Evolutionary conservation across 2,329 filamentous ascomycete genomes (phyloP).

Genomic region (Exophiala xenobiotica): DNA sequence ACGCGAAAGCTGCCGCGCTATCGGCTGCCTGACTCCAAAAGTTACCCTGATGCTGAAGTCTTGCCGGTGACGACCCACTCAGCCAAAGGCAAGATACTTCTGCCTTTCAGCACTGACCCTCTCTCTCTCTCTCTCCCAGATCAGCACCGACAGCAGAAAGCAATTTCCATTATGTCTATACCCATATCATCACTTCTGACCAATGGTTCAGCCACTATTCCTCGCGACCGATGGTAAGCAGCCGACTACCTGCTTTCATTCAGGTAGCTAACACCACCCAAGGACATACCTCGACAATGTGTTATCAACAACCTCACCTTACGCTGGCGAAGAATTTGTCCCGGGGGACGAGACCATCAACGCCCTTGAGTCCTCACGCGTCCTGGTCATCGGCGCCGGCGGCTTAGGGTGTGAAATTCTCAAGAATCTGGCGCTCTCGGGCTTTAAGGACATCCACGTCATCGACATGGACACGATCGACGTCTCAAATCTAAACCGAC

Average conservation of each 20-base stretch:
- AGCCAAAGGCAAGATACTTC: no score
- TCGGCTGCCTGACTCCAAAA: no score
- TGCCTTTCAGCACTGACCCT: no score
- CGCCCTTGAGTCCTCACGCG: slow-evolving; percentile 67
- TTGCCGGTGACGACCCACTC: background rate
- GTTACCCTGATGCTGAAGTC: background rate
- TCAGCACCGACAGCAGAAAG: no score
- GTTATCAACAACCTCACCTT: slow-evolving; percentile 74
- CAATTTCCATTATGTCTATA: slow-evolving; percentile 21
- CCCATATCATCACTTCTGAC: slow-evolving; percentile 19
- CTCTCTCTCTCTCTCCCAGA: no score
- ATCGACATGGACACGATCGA: slow-evolving; percentile 99
- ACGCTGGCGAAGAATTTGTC: slow-evolving; percentile 65
- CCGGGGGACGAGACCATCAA: slow-evolving; percentile 53
- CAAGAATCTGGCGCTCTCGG: slow-evolving; percentile 91
- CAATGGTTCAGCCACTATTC: slow-evolving; percentile 20
- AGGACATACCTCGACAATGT: slow-evolving; percentile 86
- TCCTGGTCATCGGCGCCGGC: slow-evolving; percentile 74
- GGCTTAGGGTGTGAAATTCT: slow-evolving; percentile 94
- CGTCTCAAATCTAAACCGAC: slow-evolving; percentile 94
- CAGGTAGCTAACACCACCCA: slow-evolving; percentile 13
- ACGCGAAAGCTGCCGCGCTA: no score
- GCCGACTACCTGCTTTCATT: background rate
- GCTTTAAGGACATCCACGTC: slow-evolving; percentile 95
- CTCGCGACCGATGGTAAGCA: slow-evolving; percentile 34